phyloP scores from a whole-genome alignment of 345 rosid species.

The Salix caprea region DNA sequence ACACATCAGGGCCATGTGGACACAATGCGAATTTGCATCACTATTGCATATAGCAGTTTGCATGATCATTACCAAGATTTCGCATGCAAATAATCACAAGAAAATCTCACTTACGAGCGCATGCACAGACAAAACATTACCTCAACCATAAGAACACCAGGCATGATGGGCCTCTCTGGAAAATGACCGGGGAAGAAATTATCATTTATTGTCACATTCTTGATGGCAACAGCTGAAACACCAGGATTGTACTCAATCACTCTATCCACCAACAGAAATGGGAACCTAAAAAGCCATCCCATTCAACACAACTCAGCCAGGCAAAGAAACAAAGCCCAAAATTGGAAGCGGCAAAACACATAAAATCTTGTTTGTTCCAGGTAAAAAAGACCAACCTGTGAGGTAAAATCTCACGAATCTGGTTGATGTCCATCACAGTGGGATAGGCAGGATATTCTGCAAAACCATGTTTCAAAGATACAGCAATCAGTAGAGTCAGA shows the following conservation, averaged over 20 bases:
- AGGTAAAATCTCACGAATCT: constrained; percentile 84
- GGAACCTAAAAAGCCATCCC: constrained; percentile 48
- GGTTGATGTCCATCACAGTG: constrained; percentile 82
- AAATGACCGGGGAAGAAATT: constrained; percentile 99
- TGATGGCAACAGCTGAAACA: constrained; percentile 88
- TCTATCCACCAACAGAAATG: constrained; percentile 97
- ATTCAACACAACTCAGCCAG: not conserved
- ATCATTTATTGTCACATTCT: constrained; percentile 95
- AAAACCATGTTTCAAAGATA: not conserved
- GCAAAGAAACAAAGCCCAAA: too few relatives aligned
- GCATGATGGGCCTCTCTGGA: constrained; percentile 98
- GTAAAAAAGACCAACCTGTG: constrained; percentile 48
- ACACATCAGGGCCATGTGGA: not conserved
- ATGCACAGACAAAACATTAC: constrained; percentile 26
- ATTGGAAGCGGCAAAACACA: not conserved
- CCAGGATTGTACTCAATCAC: constrained; percentile 93
- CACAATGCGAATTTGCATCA: not conserved
- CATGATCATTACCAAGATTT: not conserved
- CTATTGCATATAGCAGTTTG: not conserved
- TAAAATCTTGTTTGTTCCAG: not conserved
- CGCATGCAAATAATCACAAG: not conserved
- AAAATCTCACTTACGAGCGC: not conserved
- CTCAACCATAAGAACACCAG: constrained; percentile 99
- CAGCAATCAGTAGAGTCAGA: not conserved
- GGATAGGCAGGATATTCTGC: constrained; percentile 67